Evolutionary conservation across 345 rosid genomes (phyloP), one percentile per base, ranked within the genome.

Genomic region (Salix viminalis): DNA sequence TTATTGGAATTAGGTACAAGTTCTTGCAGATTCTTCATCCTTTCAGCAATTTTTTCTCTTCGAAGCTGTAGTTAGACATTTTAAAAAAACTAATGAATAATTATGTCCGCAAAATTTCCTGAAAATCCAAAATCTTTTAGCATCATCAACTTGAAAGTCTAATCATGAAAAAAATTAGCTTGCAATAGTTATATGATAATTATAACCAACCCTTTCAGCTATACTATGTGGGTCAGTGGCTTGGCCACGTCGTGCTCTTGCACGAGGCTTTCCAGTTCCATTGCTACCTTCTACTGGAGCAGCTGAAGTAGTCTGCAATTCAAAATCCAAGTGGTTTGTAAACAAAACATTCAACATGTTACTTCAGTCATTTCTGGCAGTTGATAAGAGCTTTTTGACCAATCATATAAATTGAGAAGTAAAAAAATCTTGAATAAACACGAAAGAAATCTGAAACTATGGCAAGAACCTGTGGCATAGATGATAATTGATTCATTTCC

Each of bases 191-290:
- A 15, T 21, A n/a, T 37, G 13, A 32, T 2, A 41, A 54, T 32
- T 50, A 75, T 41, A 41, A 76, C 71, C 46, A 42, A 77, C 80
- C 68, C 80, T 77, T 77, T 77, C 80, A 71, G 80, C 80, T 44
- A 77, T 77, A 23, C 80, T 70, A 26, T 77, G 80, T 61, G 80
- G 80, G 71, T 77, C 80, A n/a, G 80, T 77, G 32, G 80, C 80
- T 41, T 77, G 75, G 42, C 80, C 80, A 46, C 80, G 80, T 9
- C 75, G 80, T 44, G 80, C 80, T 56, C 80, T 77, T 11, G 23
- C 75, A 62, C 90, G 84, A 75, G 87, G 83, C 82, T 85, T 85
- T 78, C 72, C 87, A 48, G 62, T 80, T 66, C 82, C 84, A 54
- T 82, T 74, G 69, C 65, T 71, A 46, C 73, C 70, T 67, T 60